Base-by-base conservation (phyloP, 2,329 filamentous ascomycete species). In the Teratosphaeriaceae sp. region DNA sequence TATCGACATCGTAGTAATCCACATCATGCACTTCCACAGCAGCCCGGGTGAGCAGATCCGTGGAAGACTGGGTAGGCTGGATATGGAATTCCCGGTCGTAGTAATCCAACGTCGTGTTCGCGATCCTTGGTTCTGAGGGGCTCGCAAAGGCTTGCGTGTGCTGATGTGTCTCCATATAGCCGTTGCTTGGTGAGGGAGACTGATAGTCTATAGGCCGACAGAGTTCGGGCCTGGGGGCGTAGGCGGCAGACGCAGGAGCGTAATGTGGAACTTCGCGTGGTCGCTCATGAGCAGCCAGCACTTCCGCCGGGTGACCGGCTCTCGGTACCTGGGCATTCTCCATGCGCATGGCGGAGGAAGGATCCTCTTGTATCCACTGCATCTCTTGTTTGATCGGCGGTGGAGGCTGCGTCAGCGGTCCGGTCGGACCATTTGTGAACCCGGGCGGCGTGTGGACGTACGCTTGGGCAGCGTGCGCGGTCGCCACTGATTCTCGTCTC, bases 1-100 rank as follows among this genome's bases (percentile, higher is more conserved):
- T 68, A 1, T 69, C 55, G 13, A 73, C 64, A 45, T 74, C 71
- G 52, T 65, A 73, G 48, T 73, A 73, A 40, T 73, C 69, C 38
- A 73, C 68, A 43, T 74, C 71, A 38, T 67, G 64, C 20, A 59
- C 59, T 52, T 73, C 70, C 13, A 74, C 57, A 2, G 65, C 65
- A 9, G 65, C 65, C 21, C 60, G 54, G 19, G 55, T 57, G 9
- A 68, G 55, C 16, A 64, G 26, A 20, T 60, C 48, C 4, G 54
- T 60, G 5, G 60, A 48, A 12, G 51, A 51, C 8, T 43, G 27
- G 15, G 38, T 45, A 2, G 44, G 29, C 6, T 44, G 42, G 9
- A 38, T 38, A 21, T 54, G 46, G 13, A 38, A n/a, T 37, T 58
- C 51, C 23, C 57, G 46, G 31, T 58, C 56, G 35, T 56, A 56